Evolutionary conservation across 2,329 filamentous ascomycete species (phyloP), one percentile per base, ranked within the genome.

Genomic region (Pseudogymnoascus sp.): DNA sequence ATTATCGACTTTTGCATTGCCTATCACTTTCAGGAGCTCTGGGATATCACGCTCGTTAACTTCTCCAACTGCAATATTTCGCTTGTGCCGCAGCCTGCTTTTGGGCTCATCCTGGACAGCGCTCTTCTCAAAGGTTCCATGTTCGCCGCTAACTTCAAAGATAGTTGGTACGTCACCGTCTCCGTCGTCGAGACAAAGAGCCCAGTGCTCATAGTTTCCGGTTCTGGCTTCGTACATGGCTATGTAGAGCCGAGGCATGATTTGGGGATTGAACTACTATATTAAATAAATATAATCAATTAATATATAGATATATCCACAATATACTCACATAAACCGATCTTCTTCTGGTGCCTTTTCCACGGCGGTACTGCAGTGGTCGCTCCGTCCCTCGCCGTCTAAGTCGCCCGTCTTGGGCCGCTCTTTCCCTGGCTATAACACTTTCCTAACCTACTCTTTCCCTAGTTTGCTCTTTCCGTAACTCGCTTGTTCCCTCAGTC

Each of bases 171-270:
- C 12, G 19, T 19, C 19, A 19, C 16, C 12, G 5, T 45, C 39
- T 19, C 33, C 62, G 16, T 42, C 39, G 58, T 61, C 39, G 30
- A 63, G 59, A 55, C 61, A 61, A 49, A 63, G 62, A 9, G 60
- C 59, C 62, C 62, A 63, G 59, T 62, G 62, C 33, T 63, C 61
- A 22, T 62, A 62, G 30, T 62, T 63, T 30, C 62, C 62, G 3
- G 52, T 61, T 19, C 42, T 36, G 55, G 60, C 42, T 11, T 58
- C n/a, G 38, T 63, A 61, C 38, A 63, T 36, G 38, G 62, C 62
- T 49, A 63, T 63, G 22, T 62, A 63, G 2, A 63, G 62, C 25
- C 22, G 42, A 12, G 59, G 41, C 62, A 63, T 63, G 28, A 2
- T 19, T 55, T 55, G 25, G n/a, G n/a, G 5, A 5, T 16, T 52